Evolutionary conservation across 2,329 filamentous ascomycete species (phyloP), one percentile per base, ranked within the genome.

Genomic region (Clonostachys rosea): DNA sequence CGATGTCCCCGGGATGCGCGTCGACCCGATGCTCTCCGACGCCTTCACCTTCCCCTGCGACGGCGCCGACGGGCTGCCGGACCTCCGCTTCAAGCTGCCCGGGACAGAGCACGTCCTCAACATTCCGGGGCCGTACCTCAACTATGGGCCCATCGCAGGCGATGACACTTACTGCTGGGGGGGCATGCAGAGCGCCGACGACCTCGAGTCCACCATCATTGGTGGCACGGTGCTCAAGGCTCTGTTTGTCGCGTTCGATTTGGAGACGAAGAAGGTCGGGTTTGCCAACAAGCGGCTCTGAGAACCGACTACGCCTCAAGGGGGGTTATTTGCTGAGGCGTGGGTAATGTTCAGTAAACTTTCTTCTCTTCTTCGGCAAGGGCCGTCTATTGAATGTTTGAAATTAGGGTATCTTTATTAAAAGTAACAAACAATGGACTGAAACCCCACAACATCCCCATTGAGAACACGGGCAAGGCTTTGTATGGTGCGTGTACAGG

Each of bases 201-300:
- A 58, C 20, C 55, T 71, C 44, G 58, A 61, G 2, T 74, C 84
- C 52, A 81, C 76, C 47, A 89, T 95, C 59, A 79, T 91, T 47
- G 89, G 89, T 10, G 87, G 91, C 50, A 74, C 87, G 47, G 89
- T 91, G 70, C 75, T 94, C 54, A 94, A 94, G 79, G 79, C 79
- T 47, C 73, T 87, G 52, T 91, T 87, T 60, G 82, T 86, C 33
- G 81, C 89, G 43, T 90, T 89, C 62, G 85, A 90, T 43, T 53
- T 75, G 11, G 66, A 71, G 43, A 60, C 55, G 13, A 58, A 61
- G 13, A 59, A 54, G 14, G 56, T 69, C 24, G 73, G 73, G 2
- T 69, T 76, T 49, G 73, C 71, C 43, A 66, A 66, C 50, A 76
- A 76, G 63, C 48, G 56, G 12, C 56, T 74, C 36, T 47, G 57